Evolutionary conservation across 2,329 filamentous ascomycete genomes (phyloP), one percentile per base, ranked within the genome.

Genomic region (Penicillium sp.): DNA sequence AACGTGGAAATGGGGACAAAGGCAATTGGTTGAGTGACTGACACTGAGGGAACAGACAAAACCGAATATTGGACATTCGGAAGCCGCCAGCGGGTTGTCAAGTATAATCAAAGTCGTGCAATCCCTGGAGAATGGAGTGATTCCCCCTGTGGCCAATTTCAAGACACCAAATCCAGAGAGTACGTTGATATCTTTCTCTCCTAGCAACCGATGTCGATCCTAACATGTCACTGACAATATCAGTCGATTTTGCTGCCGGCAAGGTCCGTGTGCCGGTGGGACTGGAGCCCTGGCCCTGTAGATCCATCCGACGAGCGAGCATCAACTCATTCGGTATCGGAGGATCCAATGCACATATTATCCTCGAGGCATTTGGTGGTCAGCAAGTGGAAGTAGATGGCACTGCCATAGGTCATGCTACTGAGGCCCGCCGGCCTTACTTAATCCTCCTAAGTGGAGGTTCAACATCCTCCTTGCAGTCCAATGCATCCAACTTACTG

Each of bases 321-420:
- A 63, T 76, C 1, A 74, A 72, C 47, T 67, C 68, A 7, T 76
- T 76, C 47, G 72, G 63, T 0, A 60, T 58, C 28, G 64, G 64
- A 22, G 64, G 63, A 9, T 60, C 63, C 4, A 67, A 67, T 48
- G 58, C 56, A 2, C 61, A 67, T 42, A 50, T 46, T 1, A 64
- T 75, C 16, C 40, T 75, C 14, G 69, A 75, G 8, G 23, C 23
- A 24, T 8, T 24, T 24, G 5, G 8, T 8, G 23, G 23, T 24
- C 23, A 24, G 23, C 23, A 24, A 24, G 23, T 24, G 5, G 23
- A 8, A 24, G 23, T 24, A 24, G 23, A 24, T 24, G 23, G 23
- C 5, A 24, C 23, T 24, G 23, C 23, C 23, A 24, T 8, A 5
- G 23, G 8, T 24, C 23, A 4, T 24, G 23, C 23, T 8, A 5